These are phyloP conservation scores for Fraxinus sp. DNA, from an alignment of 305 asterid species.

Conservation along the genomic window DNA sequence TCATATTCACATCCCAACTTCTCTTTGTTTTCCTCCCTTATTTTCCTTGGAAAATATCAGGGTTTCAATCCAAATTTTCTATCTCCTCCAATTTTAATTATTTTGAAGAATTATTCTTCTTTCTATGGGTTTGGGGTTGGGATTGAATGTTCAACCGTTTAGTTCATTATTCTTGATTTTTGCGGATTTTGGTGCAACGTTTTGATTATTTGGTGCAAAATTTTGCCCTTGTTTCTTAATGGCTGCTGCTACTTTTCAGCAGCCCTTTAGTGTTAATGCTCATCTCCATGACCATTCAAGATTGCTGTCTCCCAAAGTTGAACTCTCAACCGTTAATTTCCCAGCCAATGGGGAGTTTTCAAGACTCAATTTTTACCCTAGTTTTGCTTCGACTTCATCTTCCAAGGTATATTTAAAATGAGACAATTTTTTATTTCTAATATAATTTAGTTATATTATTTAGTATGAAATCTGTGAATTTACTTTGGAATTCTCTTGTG, in stretches of 20 bases:
- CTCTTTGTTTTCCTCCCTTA: neutral
- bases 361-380: conserved; percentile 31
- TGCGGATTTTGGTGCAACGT: neutral
- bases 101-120: neutral
- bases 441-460: neutral
- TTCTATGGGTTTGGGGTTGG: neutral
- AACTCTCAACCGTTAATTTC: conserved; percentile 36
- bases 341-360: conserved; percentile 41
- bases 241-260: conserved; percentile 45
- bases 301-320: conserved; percentile 29
- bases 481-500: neutral
- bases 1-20: neutral
- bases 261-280: conserved; percentile 39
- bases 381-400: conserved; percentile 32
- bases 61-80: neutral
- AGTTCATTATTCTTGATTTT: neutral
- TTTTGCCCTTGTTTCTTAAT: conserved; percentile 25
- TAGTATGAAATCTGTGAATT: neutral
- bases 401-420: conserved; percentile 33
- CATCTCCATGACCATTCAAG: conserved; percentile 40
- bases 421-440: neutral
- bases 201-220: conserved; percentile 19
- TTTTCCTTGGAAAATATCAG: neutral
- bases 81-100: neutral
- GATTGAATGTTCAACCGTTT: neutral